These are phyloP conservation scores for Thielaviopsis ethacetica DNA, from an alignment of 2,329 filamentous ascomycete species.

Conservation along the genomic window DNA sequence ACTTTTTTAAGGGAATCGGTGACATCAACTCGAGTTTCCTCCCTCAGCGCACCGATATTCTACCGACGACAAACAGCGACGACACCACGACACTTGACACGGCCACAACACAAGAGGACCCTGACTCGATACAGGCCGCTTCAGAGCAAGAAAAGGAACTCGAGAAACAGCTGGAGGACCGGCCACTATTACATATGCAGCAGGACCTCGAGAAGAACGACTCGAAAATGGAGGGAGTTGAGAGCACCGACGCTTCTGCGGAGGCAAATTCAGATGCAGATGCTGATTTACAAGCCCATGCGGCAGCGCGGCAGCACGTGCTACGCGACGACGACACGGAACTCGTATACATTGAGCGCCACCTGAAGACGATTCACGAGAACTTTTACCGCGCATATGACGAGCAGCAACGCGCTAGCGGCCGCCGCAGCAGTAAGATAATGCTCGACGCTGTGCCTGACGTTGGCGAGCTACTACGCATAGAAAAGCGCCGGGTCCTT, in stretches of 20 bases:
- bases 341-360: constrained; percentile 57
- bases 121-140: constrained; percentile 47
- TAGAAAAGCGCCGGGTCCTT: constrained; percentile 63
- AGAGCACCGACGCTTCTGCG: constrained; percentile 23
- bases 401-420: constrained; percentile 1
- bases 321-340: constrained; percentile 81
- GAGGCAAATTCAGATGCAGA: constrained; percentile 17
- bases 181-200: constrained; percentile 82
- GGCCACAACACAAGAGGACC: constrained; percentile 51
- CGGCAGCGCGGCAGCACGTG: constrained; percentile 49
- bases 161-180: constrained; percentile 74
- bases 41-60: constrained; percentile 52
- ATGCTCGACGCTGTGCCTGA: constrained; percentile 49
- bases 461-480: constrained; percentile 67
- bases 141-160: constrained; percentile 74
- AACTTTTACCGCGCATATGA: constrained; percentile 78
- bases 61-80: constrained; percentile 17
- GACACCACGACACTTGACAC: constrained; percentile 11
- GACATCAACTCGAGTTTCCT: constrained; percentile 98
- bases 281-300: constrained; percentile 16
- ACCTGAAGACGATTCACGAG: constrained; percentile 58
- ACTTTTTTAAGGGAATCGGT: constrained; percentile 95
- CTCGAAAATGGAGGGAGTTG: constrained; percentile 32
- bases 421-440: neutral
- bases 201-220: constrained; percentile 77